Evolutionary conservation across 805 yeast genomes (phyloP).

Genomic region (Saccharomycopsis microspora): DNA sequence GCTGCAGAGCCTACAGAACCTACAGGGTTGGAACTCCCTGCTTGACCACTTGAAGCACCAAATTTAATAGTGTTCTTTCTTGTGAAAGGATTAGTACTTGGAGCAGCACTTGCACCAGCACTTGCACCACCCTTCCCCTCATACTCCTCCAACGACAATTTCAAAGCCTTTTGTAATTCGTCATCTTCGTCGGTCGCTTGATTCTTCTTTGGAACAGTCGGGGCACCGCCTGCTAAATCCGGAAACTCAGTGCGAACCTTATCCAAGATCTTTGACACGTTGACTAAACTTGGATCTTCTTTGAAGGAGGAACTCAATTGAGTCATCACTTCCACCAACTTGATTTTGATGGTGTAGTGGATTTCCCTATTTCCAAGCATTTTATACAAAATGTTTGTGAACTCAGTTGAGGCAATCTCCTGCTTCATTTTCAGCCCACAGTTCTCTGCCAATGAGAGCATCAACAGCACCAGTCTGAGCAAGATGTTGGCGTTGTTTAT

Average conservation of each 20-base stretch:
- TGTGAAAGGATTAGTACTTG: constrained; percentile 6
- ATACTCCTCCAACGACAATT: constrained; percentile 57
- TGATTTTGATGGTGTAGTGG: constrained; percentile 57
- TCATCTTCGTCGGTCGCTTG: constrained; percentile 54
- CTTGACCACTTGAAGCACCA: no score
- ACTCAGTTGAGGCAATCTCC: constrained; percentile 46
- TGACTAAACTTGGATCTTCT: constrained; percentile 64
- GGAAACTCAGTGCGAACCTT: constrained; percentile 35
- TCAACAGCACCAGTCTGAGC: constrained; percentile 41
- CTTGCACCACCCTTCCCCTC: constrained; percentile 20
- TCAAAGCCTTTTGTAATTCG: constrained; percentile 66
- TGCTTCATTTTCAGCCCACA: constrained; percentile 62
- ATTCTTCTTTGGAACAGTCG: not conserved
- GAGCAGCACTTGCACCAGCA: not conserved
- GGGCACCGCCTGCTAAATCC: constrained; percentile 19
- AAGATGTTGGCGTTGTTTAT: constrained; percentile 55
- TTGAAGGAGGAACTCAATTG: constrained; percentile 52
- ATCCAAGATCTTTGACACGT: constrained; percentile 51
- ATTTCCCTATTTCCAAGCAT: constrained; percentile 42
- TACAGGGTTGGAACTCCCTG: not conserved
- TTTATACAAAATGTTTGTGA: constrained; percentile 34
- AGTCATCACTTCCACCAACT: constrained; percentile 18
- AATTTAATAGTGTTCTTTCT: constrained; percentile 17
- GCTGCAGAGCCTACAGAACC: not conserved
- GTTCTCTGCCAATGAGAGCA: constrained; percentile 60